Conservation (phyloP, 2,329 filamentous ascomycete genomes). For the Plectosphaerella sp. region DNA sequence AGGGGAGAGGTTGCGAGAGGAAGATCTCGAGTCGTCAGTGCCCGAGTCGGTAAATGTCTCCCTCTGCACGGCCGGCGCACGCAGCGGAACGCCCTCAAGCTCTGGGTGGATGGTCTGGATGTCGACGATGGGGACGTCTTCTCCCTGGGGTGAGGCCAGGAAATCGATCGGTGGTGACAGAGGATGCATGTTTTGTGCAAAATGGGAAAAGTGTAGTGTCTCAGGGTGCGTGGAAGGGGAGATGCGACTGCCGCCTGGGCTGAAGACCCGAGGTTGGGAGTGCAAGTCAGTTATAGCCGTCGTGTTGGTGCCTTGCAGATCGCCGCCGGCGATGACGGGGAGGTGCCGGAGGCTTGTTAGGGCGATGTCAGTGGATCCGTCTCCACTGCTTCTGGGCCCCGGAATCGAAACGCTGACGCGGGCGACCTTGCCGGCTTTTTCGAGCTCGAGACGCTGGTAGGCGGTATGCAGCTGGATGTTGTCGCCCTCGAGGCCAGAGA, state of each 20-base stretch:
- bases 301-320: neutral
- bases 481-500: slow-evolving; percentile 30
- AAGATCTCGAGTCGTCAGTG: slow-evolving; percentile 17
- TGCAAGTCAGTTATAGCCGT: neutral
- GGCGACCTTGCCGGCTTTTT: slow-evolving; percentile 12
- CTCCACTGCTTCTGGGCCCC: slow-evolving; percentile 7
- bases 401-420: slow-evolving; percentile 10
- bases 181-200: slow-evolving; percentile 41
- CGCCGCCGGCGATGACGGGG: neutral
- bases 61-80: slow-evolving; percentile 46
- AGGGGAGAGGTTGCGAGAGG: slow-evolving; percentile 20
- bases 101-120: slow-evolving; percentile 53
- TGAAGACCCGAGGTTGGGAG: slow-evolving; percentile 6
- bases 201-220: slow-evolving; percentile 29
- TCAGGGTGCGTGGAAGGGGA: slow-evolving; percentile 28
- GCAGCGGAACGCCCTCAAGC: slow-evolving; percentile 56
- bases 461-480: slow-evolving; percentile 18
- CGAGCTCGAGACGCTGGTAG: slow-evolving; percentile 10
- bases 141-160: slow-evolving; percentile 24
- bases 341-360: slow-evolving; percentile 1
- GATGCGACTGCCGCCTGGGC: slow-evolving; percentile 23
- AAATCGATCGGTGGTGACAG: slow-evolving; percentile 29
- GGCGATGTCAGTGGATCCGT: slow-evolving; percentile 9
- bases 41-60: slow-evolving; percentile 42
- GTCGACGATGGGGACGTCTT: slow-evolving; percentile 45